Evolutionary conservation across 805 yeast genomes (phyloP), one percentile per base, ranked within the genome.

Genomic region (Ogataea paraovalis): DNA sequence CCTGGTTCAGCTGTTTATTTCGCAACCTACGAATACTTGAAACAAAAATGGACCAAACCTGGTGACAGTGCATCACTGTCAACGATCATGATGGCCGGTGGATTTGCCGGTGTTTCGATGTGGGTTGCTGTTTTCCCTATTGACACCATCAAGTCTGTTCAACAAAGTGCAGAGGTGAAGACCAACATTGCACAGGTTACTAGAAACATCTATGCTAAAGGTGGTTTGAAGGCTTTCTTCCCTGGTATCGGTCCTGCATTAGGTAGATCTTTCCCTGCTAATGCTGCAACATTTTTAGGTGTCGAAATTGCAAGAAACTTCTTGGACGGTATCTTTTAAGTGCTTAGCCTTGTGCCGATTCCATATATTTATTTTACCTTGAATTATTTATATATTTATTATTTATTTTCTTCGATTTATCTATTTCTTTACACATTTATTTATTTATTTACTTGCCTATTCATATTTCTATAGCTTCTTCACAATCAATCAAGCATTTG

Each of bases 221-320:
- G 91, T 20, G 97, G 97, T 22, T 55, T 89, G 54, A 85, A 82
- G 64, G 96, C 95, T 0, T 92, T 92, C 70, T 92, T 91, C 87
- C 98, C 98, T 2, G 99, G 99, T 48, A 75, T 92, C 21, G 97
- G 97, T 0, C 97, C 99, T 5, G 98, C 98, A 2, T 72, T 92
- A 61, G 80, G 89, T 22, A 79, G 99, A 67, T 84, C 96, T 37
- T 92, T 94, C 85, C 98, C 98, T 3, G 98, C 98, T 20, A 92
- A 94, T 68, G 99, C 99, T n/a, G 98, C 99, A 8, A 91, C 98
- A 2, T 92, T 92, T 71, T 78, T 89, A 32, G 99, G 98, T 41
- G 98, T 92, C 27, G 99, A 92, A 66, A 61, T 91, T 48, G 87
- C 96, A 3, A 59, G 59, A 50, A 55, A 54, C 18, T 52, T 62